Base-by-base conservation (phyloP, 1,284 basidiomycete species). In the Exsudoporus floridanus region DNA sequence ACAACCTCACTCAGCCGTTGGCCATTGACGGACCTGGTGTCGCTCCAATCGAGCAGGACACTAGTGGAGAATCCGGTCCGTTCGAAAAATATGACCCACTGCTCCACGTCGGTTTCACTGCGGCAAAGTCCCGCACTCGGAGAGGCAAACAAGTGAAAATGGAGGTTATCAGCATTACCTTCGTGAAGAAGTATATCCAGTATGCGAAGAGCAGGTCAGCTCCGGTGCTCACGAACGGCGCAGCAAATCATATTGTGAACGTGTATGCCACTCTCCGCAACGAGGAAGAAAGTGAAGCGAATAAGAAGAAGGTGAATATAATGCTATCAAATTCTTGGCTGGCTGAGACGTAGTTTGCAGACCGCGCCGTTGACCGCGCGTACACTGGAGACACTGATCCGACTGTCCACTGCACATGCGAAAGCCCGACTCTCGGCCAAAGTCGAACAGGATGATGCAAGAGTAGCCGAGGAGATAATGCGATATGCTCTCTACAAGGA, bases 151-250 rank as follows among this genome's bases (percentile, higher is more conserved):
- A 80, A 64, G 84, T 83, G 64, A 83, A 87, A 70, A 80, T 82
- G 56, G 94, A 99, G 72, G 88, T 99, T 34, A 79, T 99, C 41
- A 93, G 88, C 58, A 94, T 98, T 56, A 77, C 87, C 5, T 99
- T 99, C 68, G 86, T 99, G 69, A 99, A 99, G 74, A 99, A 98
- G 75, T 99, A 97, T 70, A 91, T 99, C 50, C 96, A 99, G 73
- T 98, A 98, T 69, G 91, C 97, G 48, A 99, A 98, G 75, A 90
- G 82, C 71, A 86, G 88, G 61, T 80, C 86, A 44, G 80, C 90
- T 61, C 97, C 97, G 1, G 84, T 82, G 27, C 76, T 99, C 54
- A 95, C 94, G 4, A 90, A 94, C 70, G 94, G 90, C 19, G 97
- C 97, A 1, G 92, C 95, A 50, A 94, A 98, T 69, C 86, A 89